Percentiles rank a stretch among this genome's conserved stretches.
These are phyloP conservation scores for Noccaea caerulescens DNA, from an alignment of 345 rosid species.

Conservation along the genomic window DNA sequence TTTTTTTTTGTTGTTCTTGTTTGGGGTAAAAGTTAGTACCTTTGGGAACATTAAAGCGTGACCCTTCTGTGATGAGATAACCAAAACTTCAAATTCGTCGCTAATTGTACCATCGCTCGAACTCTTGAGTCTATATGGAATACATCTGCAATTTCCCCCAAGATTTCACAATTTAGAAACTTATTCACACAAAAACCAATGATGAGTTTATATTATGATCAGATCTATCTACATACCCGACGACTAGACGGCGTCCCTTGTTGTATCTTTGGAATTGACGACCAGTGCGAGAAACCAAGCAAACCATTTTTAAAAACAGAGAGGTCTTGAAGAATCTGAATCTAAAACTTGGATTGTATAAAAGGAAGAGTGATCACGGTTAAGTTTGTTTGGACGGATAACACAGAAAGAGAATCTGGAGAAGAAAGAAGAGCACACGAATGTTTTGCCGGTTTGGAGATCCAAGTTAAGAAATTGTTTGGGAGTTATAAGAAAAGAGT, in stretches of 20 bases:
- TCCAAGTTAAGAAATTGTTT: constrained; percentile 12
- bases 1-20: not conserved
- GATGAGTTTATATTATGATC: not conserved
- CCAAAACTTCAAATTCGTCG: constrained; percentile 68
- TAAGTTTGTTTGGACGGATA: not conserved
- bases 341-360: not conserved
- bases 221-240: constrained; percentile 58
- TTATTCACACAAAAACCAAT: constrained; percentile 16
- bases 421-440: constrained; percentile 8
- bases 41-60: constrained; percentile 87
- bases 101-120: constrained; percentile 41
- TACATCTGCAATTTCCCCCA: constrained; percentile 55
- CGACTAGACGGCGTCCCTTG: constrained; percentile 81
- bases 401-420: not conserved
- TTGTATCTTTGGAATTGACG: constrained; percentile 76
- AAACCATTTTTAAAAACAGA: constrained; percentile 46
- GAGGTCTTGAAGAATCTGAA: constrained; percentile 23
- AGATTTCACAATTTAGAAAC: not conserved
- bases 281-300: constrained; percentile 76
- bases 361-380: constrained; percentile 14
- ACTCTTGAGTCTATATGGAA: constrained; percentile 70
- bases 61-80: constrained; percentile 81
- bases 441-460: constrained; percentile 13
- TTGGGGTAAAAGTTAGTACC: constrained; percentile 44
- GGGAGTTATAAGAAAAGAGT: constrained; percentile 17